phyloP scores from a whole-genome alignment of 164 flowering plant genomes.

The Dillenia turbinata region DNA sequence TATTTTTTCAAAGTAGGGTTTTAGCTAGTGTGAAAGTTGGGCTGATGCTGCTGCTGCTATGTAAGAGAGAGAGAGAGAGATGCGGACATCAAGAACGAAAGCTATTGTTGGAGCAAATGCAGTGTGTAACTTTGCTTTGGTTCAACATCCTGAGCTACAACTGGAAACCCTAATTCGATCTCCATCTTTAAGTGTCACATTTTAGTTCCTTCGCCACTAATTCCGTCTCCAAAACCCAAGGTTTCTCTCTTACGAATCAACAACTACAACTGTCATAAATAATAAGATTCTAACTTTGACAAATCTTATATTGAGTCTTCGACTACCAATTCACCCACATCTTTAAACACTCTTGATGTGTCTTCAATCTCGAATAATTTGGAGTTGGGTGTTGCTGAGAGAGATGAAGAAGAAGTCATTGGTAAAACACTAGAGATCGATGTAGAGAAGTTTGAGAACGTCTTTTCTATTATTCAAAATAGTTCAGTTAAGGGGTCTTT shows the following conservation, averaged over 20 bases:
- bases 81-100: constrained; percentile 23
- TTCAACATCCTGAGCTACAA: constrained; percentile 12
- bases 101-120: constrained; percentile 11
- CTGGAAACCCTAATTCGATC: constrained; percentile 9
- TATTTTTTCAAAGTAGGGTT: too few relatives aligned
- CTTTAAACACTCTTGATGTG: too few relatives aligned
- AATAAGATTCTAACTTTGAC: not conserved
- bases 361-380: too few relatives aligned
- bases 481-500: constrained; percentile 24
- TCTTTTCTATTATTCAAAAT: constrained; percentile 40
- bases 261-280: not conserved
- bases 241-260: constrained; percentile 16
- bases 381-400: not conserved
- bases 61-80: too few relatives aligned
- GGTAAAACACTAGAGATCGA: constrained; percentile 15
- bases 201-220: constrained; percentile 1
- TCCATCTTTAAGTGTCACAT: constrained; percentile 5
- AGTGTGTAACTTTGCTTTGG: not conserved
- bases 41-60: too few relatives aligned
- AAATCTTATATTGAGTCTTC: constrained; percentile 12
- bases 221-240: constrained; percentile 6
- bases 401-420: constrained; percentile 3
- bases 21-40: too few relatives aligned
- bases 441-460: constrained; percentile 28
- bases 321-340: too few relatives aligned